Conservation (phyloP, 441 rosid species). For the Populus trichocarpa region DNA sequence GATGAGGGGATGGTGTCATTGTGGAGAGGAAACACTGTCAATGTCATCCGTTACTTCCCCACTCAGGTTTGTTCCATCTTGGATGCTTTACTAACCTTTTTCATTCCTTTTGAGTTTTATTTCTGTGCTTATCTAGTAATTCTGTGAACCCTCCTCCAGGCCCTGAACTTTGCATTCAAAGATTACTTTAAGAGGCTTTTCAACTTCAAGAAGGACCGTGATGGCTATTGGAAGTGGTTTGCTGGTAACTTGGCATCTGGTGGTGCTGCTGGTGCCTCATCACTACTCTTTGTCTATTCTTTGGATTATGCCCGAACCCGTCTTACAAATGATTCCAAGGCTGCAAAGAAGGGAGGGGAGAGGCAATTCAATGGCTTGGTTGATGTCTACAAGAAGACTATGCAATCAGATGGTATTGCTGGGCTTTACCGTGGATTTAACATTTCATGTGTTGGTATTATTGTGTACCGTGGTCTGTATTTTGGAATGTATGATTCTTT, state of each 20-base stretch:
- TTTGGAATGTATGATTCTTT: conserved; percentile 90
- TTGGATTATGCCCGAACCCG: conserved; percentile 86
- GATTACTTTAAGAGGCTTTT: conserved; percentile 80
- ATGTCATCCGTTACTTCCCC: conserved; percentile 88
- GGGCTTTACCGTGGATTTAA: conserved; percentile 91
- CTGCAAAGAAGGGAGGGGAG: conserved; percentile 79
- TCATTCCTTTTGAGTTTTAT: conserved; percentile 26
- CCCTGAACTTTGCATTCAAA: conserved; percentile 90
- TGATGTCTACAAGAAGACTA: conserved; percentile 86
- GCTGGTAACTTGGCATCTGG: conserved; percentile 96
- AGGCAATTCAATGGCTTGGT: conserved; percentile 86
- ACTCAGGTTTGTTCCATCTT: conserved; percentile 50
- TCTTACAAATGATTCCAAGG: conserved; percentile 82
- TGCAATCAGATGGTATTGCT: conserved; percentile 68
- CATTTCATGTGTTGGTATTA: conserved; percentile 78
- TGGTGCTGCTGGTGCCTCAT: conserved; percentile 93
- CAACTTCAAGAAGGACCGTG: conserved; percentile 82
- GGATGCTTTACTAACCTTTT: not conserved
- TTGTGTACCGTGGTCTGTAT: conserved; percentile 81
- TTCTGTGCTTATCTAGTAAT: not conserved
- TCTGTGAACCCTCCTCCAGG: conserved; percentile 35
- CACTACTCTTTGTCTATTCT: conserved; percentile 78
- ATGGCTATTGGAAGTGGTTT: conserved; percentile 97
- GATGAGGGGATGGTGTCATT: conserved; percentile 70
- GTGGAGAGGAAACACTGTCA: conserved; percentile 93